A percentile compares a stretch with the other conserved stretches of the same genome.
These are phyloP conservation scores for Luzula sylvatica DNA, from an alignment of 176 grass and related monocot genomes.

Conservation along the genomic window DNA sequence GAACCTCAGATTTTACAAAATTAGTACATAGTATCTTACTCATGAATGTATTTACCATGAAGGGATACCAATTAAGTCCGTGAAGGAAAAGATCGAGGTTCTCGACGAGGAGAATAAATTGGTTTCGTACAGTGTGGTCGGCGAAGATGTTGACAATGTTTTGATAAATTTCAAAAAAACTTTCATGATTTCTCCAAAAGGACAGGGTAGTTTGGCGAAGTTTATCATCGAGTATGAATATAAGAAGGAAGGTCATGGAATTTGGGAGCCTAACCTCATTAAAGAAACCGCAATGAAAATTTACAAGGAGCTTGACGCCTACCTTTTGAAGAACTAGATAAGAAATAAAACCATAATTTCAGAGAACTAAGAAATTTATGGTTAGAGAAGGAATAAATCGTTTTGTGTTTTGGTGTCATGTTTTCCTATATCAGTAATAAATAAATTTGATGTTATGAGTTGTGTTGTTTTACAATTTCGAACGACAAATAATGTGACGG, in stretches of 20 bases:
- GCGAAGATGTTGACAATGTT: constrained; percentile 49
- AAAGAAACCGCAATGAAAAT: constrained; percentile 54
- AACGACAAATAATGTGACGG: too few relatives aligned
- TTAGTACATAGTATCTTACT: too few relatives aligned
- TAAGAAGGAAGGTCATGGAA: constrained; percentile 54
- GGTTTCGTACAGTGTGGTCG: constrained; percentile 69
- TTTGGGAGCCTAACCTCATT: constrained; percentile 57
- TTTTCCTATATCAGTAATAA: too few relatives aligned
- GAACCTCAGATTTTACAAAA: too few relatives aligned
- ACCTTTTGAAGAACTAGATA: constrained; percentile 63
- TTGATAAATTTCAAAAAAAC: constrained; percentile 71
- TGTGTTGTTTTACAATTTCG: too few relatives aligned
- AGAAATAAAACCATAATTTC: too few relatives aligned
- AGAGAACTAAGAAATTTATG: too few relatives aligned
- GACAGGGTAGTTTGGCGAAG: constrained; percentile 29
- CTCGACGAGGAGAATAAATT: constrained; percentile 57
- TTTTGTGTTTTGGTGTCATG: too few relatives aligned
- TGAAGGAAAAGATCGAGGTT: constrained; percentile 75
- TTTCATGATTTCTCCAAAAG: constrained; percentile 37
- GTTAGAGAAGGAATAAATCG: too few relatives aligned
- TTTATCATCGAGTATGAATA: constrained; percentile 47
- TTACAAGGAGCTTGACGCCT: constrained; percentile 65
- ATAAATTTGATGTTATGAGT: too few relatives aligned
- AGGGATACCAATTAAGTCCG: constrained; percentile 63
- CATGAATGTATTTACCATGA: too few relatives aligned